phyloP scores from a whole-genome alignment of 2,329 filamentous ascomycete genomes.

The Ploettnerulaceae sp. region DNA sequence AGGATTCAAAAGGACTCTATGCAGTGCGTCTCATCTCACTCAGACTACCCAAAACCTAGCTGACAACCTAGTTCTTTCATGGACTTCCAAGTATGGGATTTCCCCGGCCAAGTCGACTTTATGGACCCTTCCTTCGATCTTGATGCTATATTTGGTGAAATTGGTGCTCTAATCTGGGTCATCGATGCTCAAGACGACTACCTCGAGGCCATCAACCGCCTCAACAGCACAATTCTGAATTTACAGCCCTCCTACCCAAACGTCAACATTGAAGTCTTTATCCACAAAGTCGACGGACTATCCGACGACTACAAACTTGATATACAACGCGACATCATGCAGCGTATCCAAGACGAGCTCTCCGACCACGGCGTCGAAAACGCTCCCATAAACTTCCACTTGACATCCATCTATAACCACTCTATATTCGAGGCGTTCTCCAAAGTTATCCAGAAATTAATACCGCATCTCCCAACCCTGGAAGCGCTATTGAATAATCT shows the following conservation, averaged over 20 bases:
- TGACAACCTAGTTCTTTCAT: conserved; percentile 74
- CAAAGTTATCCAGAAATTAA: conserved; percentile 96
- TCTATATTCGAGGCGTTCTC: conserved; percentile 97
- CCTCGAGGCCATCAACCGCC: conserved; percentile 78
- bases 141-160: conserved; percentile 88
- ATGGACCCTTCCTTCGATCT: conserved; percentile 86
- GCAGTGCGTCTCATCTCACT: conserved; percentile 56
- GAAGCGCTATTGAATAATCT: conserved; percentile 93
- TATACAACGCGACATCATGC: conserved; percentile 93
- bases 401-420: conserved; percentile 97
- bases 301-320: conserved; percentile 96
- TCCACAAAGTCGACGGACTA: conserved; percentile 97
- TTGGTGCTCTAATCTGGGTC: conserved; percentile 95
- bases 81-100: conserved; percentile 98
- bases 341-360: conserved; percentile 92
- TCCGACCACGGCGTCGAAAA: conserved; percentile 92
- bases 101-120: conserved; percentile 92
- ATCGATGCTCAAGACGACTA: conserved; percentile 99
- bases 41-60: conserved; percentile 2
- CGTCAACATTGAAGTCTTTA: conserved; percentile 97
- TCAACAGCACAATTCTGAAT: conserved; percentile 85
- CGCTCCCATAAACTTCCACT: conserved; percentile 87
- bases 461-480: conserved; percentile 86
- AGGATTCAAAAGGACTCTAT: conserved; percentile 92
- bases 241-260: conserved; percentile 84